Percentiles rank a stretch among this genome's conserved stretches.
These are phyloP conservation scores for Leccinum imitatum DNA, from an alignment of 768 basidiomycete species.

Conservation along the genomic window DNA sequence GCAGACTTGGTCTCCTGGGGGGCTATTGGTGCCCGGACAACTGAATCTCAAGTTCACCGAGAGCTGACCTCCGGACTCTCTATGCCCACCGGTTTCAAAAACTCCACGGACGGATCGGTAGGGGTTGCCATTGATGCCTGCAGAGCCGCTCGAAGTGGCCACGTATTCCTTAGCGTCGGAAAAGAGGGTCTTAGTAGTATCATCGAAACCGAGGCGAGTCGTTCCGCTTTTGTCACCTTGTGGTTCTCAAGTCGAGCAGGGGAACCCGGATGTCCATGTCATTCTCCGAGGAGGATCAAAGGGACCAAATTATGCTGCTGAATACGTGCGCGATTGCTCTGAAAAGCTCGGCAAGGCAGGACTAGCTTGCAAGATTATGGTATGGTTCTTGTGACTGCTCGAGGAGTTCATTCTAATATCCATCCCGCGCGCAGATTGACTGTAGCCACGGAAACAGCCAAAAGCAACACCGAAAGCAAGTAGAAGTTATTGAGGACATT, in stretches of 20 bases:
- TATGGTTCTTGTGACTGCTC: slow-evolving; percentile 32
- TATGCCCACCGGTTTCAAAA: slow-evolving; percentile 98
- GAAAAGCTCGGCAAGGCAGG: slow-evolving; percentile 78
- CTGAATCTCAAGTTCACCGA: slow-evolving; percentile 91
- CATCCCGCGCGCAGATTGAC: slow-evolving; percentile 61
- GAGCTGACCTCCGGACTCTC: slow-evolving; percentile 86
- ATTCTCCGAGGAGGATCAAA: slow-evolving; percentile 89
- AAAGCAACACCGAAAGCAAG: slow-evolving; percentile 88
- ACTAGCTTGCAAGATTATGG: slow-evolving; percentile 84
- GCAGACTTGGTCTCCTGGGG: slow-evolving; percentile 95
- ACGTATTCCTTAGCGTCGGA: slow-evolving; percentile 96
- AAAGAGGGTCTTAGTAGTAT: slow-evolving; percentile 95
- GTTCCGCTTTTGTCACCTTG: neutral
- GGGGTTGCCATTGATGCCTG: slow-evolving; percentile 95
- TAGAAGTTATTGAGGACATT: slow-evolving; percentile 87
- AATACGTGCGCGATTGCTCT: slow-evolving; percentile 75
- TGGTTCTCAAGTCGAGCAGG: slow-evolving; percentile 44
- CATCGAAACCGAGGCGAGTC: slow-evolving; percentile 82
- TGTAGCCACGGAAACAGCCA: slow-evolving; percentile 96
- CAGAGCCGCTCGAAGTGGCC: slow-evolving; percentile 83
- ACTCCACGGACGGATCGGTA: slow-evolving; percentile 92
- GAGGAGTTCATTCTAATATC: neutral
- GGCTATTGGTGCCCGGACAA: slow-evolving; percentile 92
- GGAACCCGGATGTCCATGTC: slow-evolving; percentile 89
- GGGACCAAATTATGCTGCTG: slow-evolving; percentile 86